These are phyloP conservation scores for Fusarium sp. DNA, from an alignment of 2,329 filamentous ascomycete species.

Conservation along the genomic window DNA sequence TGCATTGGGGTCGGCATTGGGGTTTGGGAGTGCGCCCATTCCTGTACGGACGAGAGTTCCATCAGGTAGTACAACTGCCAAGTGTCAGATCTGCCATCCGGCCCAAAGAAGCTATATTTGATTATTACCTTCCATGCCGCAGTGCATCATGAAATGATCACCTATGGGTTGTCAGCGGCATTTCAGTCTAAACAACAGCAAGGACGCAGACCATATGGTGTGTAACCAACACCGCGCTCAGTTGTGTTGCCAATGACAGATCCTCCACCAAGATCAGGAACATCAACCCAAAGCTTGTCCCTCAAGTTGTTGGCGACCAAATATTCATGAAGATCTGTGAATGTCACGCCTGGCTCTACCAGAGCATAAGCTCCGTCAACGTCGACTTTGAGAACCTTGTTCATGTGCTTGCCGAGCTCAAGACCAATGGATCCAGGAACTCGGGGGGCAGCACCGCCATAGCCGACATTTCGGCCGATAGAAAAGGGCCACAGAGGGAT, in stretches of 20 bases:
- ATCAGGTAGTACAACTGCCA: conserved; percentile 17
- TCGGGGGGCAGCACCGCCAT: conserved; percentile 29
- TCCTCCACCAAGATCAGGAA: conserved; percentile 32
- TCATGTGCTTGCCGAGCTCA: conserved; percentile 32
- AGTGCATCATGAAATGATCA: conserved; percentile 37
- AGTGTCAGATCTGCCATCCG: not conserved
- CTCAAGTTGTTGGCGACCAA: conserved; percentile 26
- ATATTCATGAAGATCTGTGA: conserved; percentile 26
- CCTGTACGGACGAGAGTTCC: conserved; percentile 29
- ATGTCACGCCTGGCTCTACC: conserved; percentile 30
- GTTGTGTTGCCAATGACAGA: conserved; percentile 32
- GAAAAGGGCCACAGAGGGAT: conserved; percentile 39
- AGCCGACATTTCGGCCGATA: conserved; percentile 32
- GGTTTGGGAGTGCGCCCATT: conserved; percentile 36
- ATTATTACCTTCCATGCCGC: conserved; percentile 29
- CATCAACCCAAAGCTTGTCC: conserved; percentile 34
- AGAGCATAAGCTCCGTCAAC: conserved; percentile 32
- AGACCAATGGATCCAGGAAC: conserved; percentile 23
- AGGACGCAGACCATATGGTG: conserved; percentile 23
- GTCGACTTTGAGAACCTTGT: conserved; percentile 28
- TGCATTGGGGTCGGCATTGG: conserved; percentile 20
- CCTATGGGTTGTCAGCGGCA: not conserved
- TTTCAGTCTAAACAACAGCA: rapidly evolving
- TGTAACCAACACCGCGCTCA: conserved; percentile 34
- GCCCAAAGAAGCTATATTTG: not conserved